Base-by-base conservation (phyloP, 2,329 filamentous ascomycete genomes). In the Pyrenochaeta sp. region DNA sequence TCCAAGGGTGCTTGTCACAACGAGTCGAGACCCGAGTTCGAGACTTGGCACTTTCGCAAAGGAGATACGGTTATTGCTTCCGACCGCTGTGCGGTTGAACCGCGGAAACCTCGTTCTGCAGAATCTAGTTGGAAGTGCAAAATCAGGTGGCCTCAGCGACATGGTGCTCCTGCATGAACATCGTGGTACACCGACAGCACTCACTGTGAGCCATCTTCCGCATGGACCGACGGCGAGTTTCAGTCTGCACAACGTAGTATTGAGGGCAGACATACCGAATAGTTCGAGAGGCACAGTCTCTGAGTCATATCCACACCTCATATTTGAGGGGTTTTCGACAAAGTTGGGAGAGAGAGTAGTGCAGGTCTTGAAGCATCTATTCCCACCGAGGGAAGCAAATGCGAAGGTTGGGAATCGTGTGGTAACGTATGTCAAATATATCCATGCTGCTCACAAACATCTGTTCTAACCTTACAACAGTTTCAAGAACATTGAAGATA, bases 271-370 rank as follows among this genome's bases (percentile, higher is more conserved):
- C 73, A 96, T 99, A 17, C 94, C 95, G 1, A 92, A 95, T 60
- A 87, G 89, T 36, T 86, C 92, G 7, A 85, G 90, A 52, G 95
- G 95, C 42, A 97, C 92, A 1, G 92, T 97, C 42, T 91, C 87
- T 57, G 95, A 99, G 77, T 89, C 87, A 32, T 99, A 97, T 67
- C 95, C 95, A 0, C 94, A 98, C 70, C 82, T 99, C 2, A 91
- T 99, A 58, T 98, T 99, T 67, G 95, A 99, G 69, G 92, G 92
- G 2, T 98, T 99, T 78, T 90, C 84, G 4, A 92, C 90, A 5
- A 85, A 85, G 30, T 80, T 98, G 5, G 95, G 95, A 49, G 83
- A 88, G 67, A 85, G 95, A 15, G 87, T 97, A 14, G 90, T 92
- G 45, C 93, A 96, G 74, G 90, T 98, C 12, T 77, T 99, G 36